Percentiles rank a stretch among this genome's conserved stretches.
Conservation (phyloP, 805 yeast species). For the Yamadazyma phyllophila region DNA sequence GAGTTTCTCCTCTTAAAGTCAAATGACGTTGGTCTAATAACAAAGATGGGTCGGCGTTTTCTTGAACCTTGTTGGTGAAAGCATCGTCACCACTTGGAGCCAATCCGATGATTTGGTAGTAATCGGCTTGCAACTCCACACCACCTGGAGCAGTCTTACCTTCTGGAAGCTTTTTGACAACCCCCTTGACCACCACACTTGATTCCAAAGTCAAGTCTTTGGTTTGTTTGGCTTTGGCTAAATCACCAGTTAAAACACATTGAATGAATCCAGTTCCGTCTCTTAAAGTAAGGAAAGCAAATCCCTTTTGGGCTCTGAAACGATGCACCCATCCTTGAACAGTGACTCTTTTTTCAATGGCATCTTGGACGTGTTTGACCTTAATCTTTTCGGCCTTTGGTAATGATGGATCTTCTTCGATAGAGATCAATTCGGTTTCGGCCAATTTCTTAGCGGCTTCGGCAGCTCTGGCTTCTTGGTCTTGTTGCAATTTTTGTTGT, state of each 20-base stretch:
- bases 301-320: slow-evolving; percentile 87
- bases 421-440: slow-evolving; percentile 66
- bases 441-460: slow-evolving; percentile 77
- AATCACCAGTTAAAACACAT: slow-evolving; percentile 82
- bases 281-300: slow-evolving; percentile 85
- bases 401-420: slow-evolving; percentile 70
- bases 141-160: slow-evolving; percentile 98
- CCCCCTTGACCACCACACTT: slow-evolving; percentile 78
- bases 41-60: slow-evolving; percentile 89
- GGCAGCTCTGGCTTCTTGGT: slow-evolving; percentile 51
- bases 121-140: slow-evolving; percentile 89
- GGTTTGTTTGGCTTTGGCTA: slow-evolving; percentile 88
- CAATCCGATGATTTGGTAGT: slow-evolving; percentile 81
- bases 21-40: slow-evolving; percentile 94
- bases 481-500: slow-evolving; percentile 57
- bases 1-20: slow-evolving; percentile 93
- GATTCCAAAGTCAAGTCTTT: slow-evolving; percentile 84
- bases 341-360: slow-evolving; percentile 66
- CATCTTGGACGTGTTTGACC: slow-evolving; percentile 51
- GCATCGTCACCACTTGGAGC: slow-evolving; percentile 98
- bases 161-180: slow-evolving; percentile 80
- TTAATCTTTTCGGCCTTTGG: slow-evolving; percentile 70
- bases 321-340: slow-evolving; percentile 97
- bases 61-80: slow-evolving; percentile 90
- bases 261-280: slow-evolving; percentile 94